phyloP scores from a whole-genome alignment of 2,329 filamentous ascomycete species.

The Phyllosticta citribraziliensis region DNA sequence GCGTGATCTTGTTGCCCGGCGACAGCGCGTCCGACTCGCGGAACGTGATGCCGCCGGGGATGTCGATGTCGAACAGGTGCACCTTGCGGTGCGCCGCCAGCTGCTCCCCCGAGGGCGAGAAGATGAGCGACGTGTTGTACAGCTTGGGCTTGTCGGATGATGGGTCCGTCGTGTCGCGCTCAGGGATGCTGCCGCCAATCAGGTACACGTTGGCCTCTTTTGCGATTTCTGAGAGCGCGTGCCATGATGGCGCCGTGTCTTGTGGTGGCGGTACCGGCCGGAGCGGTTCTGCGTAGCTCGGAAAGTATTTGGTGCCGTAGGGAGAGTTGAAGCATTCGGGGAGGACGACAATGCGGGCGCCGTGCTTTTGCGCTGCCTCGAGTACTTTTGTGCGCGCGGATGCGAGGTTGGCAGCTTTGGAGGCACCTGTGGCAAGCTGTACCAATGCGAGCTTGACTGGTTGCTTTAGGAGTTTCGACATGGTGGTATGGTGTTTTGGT shows the following conservation, averaged over 20 bases:
- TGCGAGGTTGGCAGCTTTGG: slow-evolving; percentile 76
- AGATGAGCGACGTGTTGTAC: slow-evolving; percentile 86
- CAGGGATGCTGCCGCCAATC: slow-evolving; percentile 86
- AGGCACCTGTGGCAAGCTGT: slow-evolving; percentile 46
- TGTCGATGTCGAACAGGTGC: slow-evolving; percentile 96
- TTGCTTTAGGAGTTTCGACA: slow-evolving; percentile 22
- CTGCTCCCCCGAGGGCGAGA: slow-evolving; percentile 66
- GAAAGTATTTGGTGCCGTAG: slow-evolving; percentile 86
- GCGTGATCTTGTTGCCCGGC: slow-evolving; percentile 73
- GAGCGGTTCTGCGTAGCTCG: slow-evolving; percentile 84
- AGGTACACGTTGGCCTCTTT: slow-evolving; percentile 70
- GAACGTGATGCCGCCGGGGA: slow-evolving; percentile 89
- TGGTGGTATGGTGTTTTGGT: not conserved
- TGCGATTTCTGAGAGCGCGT: slow-evolving; percentile 72
- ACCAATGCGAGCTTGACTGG: slow-evolving; percentile 30
- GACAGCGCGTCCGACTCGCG: slow-evolving; percentile 81
- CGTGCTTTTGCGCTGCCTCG: slow-evolving; percentile 57
- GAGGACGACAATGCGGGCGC: slow-evolving; percentile 80
- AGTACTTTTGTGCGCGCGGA: slow-evolving; percentile 75
- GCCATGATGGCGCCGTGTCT: slow-evolving; percentile 20
- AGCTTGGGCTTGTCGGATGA: slow-evolving; percentile 39
- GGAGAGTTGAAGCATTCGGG: slow-evolving; percentile 99
- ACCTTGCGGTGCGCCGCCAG: slow-evolving; percentile 88
- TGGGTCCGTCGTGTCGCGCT: slow-evolving; percentile 47
- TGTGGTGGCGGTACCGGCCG: slow-evolving; percentile 45